A percentile compares a stretch with the other conserved stretches of the same genome.
phyloP scores from a whole-genome alignment of 2,329 filamentous ascomycete species.

The Fusarium sp. region DNA sequence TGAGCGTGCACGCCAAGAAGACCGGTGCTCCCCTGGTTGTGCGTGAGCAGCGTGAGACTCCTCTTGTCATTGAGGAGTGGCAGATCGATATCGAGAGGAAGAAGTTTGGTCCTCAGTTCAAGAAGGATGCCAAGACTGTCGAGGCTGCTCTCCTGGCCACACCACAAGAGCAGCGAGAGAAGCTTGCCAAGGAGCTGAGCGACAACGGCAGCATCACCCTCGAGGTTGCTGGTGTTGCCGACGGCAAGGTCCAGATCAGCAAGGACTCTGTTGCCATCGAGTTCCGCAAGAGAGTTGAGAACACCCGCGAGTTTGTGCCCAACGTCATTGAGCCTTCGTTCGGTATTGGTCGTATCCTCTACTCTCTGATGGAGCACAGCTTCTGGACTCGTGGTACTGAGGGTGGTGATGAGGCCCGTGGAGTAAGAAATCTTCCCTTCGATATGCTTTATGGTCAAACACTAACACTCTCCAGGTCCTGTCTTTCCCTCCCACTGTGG shows the following conservation, averaged over 20 bases:
- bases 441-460: neutral
- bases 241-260: conserved; percentile 81
- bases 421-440: conserved; percentile 69
- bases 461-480: conserved; percentile 57
- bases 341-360: conserved; percentile 94
- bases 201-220: conserved; percentile 80
- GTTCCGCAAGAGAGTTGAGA: conserved; percentile 83
- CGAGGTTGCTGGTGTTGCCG: conserved; percentile 73
- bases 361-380: conserved; percentile 91
- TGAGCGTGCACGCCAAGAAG: conserved; percentile 92
- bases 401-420: conserved; percentile 77
- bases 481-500: conserved; percentile 71
- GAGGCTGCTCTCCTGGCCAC: conserved; percentile 81
- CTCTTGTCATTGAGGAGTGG: conserved; percentile 86
- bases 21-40: conserved; percentile 89
- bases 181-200: conserved; percentile 78
- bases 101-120: conserved; percentile 94
- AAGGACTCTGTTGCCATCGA: conserved; percentile 86
- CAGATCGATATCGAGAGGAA: conserved; percentile 91
- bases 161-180: conserved; percentile 83
- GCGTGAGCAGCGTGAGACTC: conserved; percentile 81
- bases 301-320: conserved; percentile 89
- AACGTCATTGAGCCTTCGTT: conserved; percentile 99
- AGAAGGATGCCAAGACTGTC: conserved; percentile 90
- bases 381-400: conserved; percentile 85